Percentiles rank a stretch among this genome's conserved stretches.
These are phyloP conservation scores for Sporothrix protearum DNA, from an alignment of 2,329 filamentous ascomycete species.

Conservation along the genomic window DNA sequence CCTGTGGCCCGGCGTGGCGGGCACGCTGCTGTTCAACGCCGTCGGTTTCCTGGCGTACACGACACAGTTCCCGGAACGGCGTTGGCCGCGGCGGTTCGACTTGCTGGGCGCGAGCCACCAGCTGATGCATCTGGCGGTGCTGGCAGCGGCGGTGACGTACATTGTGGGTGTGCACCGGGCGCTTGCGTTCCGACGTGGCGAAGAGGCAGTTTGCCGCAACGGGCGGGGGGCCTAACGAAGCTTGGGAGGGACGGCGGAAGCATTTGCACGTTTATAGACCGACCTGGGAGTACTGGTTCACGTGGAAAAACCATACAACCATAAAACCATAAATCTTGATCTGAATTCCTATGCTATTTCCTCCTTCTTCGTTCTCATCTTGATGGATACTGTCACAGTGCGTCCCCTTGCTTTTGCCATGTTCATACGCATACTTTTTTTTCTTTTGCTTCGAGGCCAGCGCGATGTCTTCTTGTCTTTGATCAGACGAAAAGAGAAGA, in stretches of 20 bases:
- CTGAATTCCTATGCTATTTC: neutral
- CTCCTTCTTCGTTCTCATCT: too few species aligned
- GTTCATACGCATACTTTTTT: too few species aligned
- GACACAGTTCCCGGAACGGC: conserved; percentile 44
- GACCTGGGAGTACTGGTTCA: too few species aligned
- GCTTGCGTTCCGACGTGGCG: conserved; percentile 12
- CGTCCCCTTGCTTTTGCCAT: too few species aligned
- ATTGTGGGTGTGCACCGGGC: conserved; percentile 34
- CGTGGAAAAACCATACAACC: too few species aligned
- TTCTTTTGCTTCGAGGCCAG: too few species aligned
- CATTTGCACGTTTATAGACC: too few species aligned
- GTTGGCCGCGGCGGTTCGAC: conserved; percentile 44
- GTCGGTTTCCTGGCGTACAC: conserved; percentile 40
- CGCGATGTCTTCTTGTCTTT: too few species aligned
- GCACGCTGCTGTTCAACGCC: conserved; percentile 40
- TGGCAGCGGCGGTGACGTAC: conserved; percentile 41
- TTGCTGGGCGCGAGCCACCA: conserved; percentile 48
- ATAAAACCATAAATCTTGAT: neutral
- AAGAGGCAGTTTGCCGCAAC: neutral
- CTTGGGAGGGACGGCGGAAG: too few species aligned
- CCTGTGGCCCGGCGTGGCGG: conserved; percentile 38
- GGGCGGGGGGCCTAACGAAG: neutral
- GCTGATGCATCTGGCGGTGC: conserved; percentile 47
- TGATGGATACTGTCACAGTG: too few species aligned
- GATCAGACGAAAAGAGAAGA: too few species aligned